A percentile compares a stretch with the other conserved stretches of the same genome.
Evolutionary conservation across 257 asterid species (phyloP).

Genomic region (Striga asiatica): DNA sequence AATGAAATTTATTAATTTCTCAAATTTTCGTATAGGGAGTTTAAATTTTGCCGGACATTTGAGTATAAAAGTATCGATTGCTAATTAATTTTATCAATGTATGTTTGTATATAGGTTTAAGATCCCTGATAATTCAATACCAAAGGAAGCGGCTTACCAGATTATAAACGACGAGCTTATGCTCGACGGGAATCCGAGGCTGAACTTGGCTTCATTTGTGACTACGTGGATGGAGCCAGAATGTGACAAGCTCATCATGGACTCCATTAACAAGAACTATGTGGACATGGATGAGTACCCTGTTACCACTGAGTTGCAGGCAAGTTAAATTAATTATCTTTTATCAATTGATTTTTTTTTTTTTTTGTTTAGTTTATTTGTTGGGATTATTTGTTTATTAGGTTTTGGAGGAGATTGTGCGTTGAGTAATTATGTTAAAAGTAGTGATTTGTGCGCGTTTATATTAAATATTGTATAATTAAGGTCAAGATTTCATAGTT

Average conservation of each 20-base stretch:
- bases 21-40: neutral
- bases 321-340: no score
- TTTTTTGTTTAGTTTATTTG: no score
- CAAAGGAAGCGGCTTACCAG: conserved; percentile 91
- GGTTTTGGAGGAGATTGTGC: no score
- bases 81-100: neutral
- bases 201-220: conserved; percentile 81
- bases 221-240: conserved; percentile 99
- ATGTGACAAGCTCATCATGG: conserved; percentile 82
- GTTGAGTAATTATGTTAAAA: no score
- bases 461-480: no score
- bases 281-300: conserved; percentile 98
- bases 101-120: conserved; percentile 31
- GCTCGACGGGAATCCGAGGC: conserved; percentile 93
- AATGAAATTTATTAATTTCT: neutral
- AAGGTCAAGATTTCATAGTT: no score
- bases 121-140: conserved; percentile 76
- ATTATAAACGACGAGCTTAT: conserved; percentile 90
- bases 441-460: no score
- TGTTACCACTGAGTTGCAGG: conserved; percentile 91
- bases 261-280: conserved; percentile 61
- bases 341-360: no score
- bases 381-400: no score
- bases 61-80: no score
- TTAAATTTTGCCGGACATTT: no score